A percentile compares a stretch with the other conserved stretches of the same genome.
phyloP scores from a whole-genome alignment of 805 yeast species.

The Candida nemodendra region DNA sequence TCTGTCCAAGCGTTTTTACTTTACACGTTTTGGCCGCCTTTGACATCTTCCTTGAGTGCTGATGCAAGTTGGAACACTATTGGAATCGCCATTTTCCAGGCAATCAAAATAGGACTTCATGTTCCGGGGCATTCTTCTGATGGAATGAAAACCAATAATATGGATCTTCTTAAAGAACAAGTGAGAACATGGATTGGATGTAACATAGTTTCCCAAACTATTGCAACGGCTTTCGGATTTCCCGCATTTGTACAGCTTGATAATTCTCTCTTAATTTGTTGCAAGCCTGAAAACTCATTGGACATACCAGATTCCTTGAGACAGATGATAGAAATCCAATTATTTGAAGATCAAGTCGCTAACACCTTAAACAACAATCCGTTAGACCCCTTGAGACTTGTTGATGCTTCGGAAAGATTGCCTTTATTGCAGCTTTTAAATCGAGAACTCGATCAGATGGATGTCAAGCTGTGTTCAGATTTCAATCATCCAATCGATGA shows the following conservation, averaged over 20 bases:
- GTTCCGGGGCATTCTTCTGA: conserved; percentile 64
- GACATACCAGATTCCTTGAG: conserved; percentile 59
- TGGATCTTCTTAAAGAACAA: conserved; percentile 65
- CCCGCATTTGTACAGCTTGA: conserved; percentile 91
- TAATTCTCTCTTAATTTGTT: conserved; percentile 56
- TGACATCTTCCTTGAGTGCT: conserved; percentile 90
- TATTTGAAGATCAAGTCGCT: conserved; percentile 83
- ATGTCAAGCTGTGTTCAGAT: conserved; percentile 46
- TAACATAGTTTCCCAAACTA: conserved; percentile 83
- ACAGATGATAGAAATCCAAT: conserved; percentile 79
- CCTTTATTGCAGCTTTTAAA: conserved; percentile 71
- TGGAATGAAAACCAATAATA: conserved; percentile 44
- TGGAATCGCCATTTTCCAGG: conserved; percentile 91
- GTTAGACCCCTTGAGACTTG: conserved; percentile 62
- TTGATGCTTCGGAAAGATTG: conserved; percentile 65
- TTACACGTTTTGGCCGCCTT: conserved; percentile 94
- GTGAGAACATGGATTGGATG: conserved; percentile 91
- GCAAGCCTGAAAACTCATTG: conserved; percentile 42
- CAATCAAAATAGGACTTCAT: conserved; percentile 87
- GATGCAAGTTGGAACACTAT: conserved; percentile 95
- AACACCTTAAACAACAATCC: conserved; percentile 72
- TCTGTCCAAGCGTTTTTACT: conserved; percentile 90
- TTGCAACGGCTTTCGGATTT: conserved; percentile 91
- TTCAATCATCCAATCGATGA: conserved; percentile 54
- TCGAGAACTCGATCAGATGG: conserved; percentile 74